Evolutionary conservation across 805 yeast species (phyloP).

Genomic region (Spathaspora girioi): DNA sequence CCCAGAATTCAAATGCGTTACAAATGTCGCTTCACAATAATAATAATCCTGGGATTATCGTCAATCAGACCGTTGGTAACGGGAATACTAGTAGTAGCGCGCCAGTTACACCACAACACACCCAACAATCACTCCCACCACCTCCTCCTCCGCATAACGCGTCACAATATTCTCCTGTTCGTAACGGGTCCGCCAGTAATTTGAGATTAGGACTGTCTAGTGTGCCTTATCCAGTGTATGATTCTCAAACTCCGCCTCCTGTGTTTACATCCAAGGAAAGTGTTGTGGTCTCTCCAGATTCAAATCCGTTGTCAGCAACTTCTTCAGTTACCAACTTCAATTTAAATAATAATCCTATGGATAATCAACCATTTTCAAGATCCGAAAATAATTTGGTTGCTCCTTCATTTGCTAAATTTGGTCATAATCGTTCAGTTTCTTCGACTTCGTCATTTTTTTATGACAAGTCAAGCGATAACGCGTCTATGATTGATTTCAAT

Average conservation of each 20-base stretch:
- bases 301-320: constrained; percentile 27
- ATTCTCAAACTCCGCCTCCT: constrained; percentile 25
- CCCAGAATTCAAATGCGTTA: constrained; percentile 1
- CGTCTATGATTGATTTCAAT: constrained; percentile 44
- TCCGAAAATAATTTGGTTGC: constrained; percentile 25
- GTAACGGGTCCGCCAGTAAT: neutral
- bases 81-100: neutral
- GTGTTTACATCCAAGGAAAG: constrained; percentile 17
- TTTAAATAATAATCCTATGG: constrained; percentile 7
- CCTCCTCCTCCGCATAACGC: constrained; percentile 1
- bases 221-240: constrained; percentile 16
- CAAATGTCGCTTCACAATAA: neutral
- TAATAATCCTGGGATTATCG: neutral
- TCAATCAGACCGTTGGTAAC: neutral
- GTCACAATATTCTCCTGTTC: neutral
- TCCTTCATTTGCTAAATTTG: constrained; percentile 13
- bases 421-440: constrained; percentile 34
- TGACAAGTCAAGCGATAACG: constrained; percentile 25
- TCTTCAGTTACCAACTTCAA: constrained; percentile 36
- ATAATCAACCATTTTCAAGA: constrained; percentile 12
- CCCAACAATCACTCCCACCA: constrained; percentile 4
- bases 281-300: constrained; percentile 17
- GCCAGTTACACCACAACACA: constrained; percentile 1
- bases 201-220: neutral
- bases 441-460: constrained; percentile 35